These are phyloP conservation scores for Ceratocystis lukuohia DNA, from an alignment of 2,329 filamentous ascomycete genomes.

Conservation along the genomic window DNA sequence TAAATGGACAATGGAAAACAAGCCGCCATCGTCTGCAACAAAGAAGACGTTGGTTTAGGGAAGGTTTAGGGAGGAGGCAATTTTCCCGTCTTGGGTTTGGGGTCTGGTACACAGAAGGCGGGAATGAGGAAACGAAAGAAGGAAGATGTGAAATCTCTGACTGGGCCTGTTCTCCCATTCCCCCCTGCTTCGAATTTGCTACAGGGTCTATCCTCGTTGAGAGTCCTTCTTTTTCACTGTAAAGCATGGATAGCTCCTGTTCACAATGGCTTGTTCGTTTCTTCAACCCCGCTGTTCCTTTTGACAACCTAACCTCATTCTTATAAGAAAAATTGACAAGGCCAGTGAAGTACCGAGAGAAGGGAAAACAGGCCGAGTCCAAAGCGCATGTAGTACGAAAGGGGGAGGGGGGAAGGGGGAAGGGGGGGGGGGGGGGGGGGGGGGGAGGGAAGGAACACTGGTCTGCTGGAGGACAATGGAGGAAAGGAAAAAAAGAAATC, in stretches of 20 bases:
- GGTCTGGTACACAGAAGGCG: constrained; percentile 17
- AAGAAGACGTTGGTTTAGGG: constrained; percentile 20
- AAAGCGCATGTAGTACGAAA: not conserved
- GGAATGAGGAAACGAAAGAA: not conserved
- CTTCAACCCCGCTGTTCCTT: constrained; percentile 6
- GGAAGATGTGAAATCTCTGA: not conserved
- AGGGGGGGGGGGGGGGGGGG: not conserved
- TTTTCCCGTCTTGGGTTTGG: not conserved
- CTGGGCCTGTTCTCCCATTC: not conserved
- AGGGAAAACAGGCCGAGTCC: not conserved
- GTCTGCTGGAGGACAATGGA: too few relatives aligned
- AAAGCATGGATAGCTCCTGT: not conserved
- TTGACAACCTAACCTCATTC: constrained; percentile 2
- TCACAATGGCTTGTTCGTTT: constrained; percentile 1
- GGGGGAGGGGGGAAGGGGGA: not conserved
- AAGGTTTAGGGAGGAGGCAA: not conserved
- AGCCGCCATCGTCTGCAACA: not conserved
- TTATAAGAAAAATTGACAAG: not conserved
- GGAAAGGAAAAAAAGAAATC: too few relatives aligned
- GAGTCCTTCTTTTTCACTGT: not conserved
- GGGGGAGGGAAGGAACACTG: too few relatives aligned
- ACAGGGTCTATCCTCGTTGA: constrained; percentile 7
- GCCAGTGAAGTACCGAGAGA: not conserved
- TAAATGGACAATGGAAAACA: not conserved
- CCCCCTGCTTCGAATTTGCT: not conserved